Base-by-base conservation (phyloP, 1,284 basidiomycete species). In the Coniferiporia sulphurascens region DNA sequence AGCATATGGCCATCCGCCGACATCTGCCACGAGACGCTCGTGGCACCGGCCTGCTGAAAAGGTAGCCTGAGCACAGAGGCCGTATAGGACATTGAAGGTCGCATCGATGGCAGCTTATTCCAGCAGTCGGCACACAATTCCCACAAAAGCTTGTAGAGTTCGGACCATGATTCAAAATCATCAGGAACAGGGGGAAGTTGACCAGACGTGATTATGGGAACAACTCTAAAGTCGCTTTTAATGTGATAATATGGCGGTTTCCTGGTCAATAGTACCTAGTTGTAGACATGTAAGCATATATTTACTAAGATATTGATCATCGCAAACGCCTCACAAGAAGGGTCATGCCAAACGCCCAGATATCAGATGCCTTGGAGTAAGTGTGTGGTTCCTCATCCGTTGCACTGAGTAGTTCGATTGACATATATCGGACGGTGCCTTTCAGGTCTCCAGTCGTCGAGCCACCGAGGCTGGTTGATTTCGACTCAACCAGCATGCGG, bases 291-390 rank as follows among this genome's bases (percentile, higher is more conserved):
- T 12, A 41, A 12, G 15, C 38, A 10, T 8, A 12, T 41, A 41
- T 41, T 27, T 27, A 27, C 15, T 15, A 8, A 10, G 9, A 41
- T 3, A 2, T 12, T 41, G 15, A 52, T 27, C 10, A 5, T 46
- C 15, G 38, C 19, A 35, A 52, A 53, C 8, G n/a, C n/a, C 48
- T 45, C 48, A 60, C 59, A 43, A 32, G 43, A 38, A 55, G 19
- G 10, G 49, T 55, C 59, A 60, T 60, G 5, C 54, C 59, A 51
- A 56, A 60, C 21, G 54, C 54, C 59, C 59, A 60, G 32, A 60
- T 41, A 38, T 60, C 54, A 13, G 46, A 50, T 32, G 38, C 53
- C 19, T 46, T 58, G 9, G 48, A 35, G 38, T 22, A 15, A 4
- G 32, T 41, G 15, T 15, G 15, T 10, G 38, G 15, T 41, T 41